Percentiles rank a stretch among this genome's conserved stretches.
phyloP scores from a whole-genome alignment of 78 protist species.

The Trichosphaerium sp. region DNA sequence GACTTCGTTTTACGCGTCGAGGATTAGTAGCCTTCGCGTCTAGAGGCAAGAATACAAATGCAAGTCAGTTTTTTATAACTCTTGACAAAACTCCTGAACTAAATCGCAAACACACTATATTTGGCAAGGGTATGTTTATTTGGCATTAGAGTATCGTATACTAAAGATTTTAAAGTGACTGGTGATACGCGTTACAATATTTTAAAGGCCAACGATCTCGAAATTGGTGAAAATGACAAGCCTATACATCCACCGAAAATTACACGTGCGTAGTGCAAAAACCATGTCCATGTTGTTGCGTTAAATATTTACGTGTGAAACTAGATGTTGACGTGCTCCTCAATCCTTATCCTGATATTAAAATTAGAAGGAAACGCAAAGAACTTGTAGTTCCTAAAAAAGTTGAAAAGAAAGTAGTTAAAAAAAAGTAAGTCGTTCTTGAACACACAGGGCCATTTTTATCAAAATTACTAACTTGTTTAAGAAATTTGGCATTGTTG shows the following conservation, averaged over 20 bases:
- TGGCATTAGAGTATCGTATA: not conserved
- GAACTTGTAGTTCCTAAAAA: not conserved
- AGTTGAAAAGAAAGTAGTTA: conserved; percentile 1
- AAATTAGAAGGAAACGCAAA: conserved; percentile 26
- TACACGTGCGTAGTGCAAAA: not conserved
- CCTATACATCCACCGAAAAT: conserved; percentile 71
- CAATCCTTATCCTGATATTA: conserved; percentile 84
- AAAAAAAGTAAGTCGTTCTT: not conserved
- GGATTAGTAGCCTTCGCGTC: conserved; percentile 69
- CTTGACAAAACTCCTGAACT: conserved; percentile 59
- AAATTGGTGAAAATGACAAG: conserved; percentile 60
- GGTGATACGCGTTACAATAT: conserved; percentile 77
- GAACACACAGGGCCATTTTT: not conserved
- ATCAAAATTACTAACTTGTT: not conserved
- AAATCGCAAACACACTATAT: conserved; percentile 76
- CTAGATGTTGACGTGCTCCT: conserved; percentile 39
- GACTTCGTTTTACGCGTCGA: conserved; percentile 34
- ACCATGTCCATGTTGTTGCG: not conserved
- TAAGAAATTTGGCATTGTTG: conserved; percentile 35
- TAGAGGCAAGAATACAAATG: conserved; percentile 45
- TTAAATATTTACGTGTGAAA: not conserved
- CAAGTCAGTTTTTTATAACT: conserved; percentile 88
- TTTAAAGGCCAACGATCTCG: conserved; percentile 40
- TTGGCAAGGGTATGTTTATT: too few species aligned
- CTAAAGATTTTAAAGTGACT: conserved; percentile 1